A percentile compares a stretch with the other conserved stretches of the same genome.
phyloP scores from a whole-genome alignment of 306 rosid genomes.

The Prunus campanulata region DNA sequence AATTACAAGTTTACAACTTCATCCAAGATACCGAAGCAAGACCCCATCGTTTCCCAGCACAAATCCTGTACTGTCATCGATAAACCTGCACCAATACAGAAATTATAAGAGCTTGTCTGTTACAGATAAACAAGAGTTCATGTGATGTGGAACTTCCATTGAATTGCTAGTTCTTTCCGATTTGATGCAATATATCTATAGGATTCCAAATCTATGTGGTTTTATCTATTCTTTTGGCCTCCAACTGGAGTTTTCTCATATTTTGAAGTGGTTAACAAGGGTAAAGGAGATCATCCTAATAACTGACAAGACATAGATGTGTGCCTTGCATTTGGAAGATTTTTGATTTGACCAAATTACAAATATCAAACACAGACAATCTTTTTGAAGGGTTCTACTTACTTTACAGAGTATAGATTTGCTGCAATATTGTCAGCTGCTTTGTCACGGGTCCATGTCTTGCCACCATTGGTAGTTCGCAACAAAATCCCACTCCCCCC shows the following conservation, averaged over 20 bases:
- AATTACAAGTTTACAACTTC: constrained; percentile 34
- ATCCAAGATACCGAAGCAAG: constrained; percentile 92
- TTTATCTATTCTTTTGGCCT: neutral
- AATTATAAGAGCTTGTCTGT: constrained; percentile 15
- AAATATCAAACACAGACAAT: neutral
- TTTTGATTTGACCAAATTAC: neutral
- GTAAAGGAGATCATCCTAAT: neutral
- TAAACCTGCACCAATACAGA: constrained; percentile 52
- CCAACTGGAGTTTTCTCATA: neutral
- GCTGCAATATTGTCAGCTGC: constrained; percentile 98
- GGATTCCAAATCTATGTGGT: constrained; percentile 12
- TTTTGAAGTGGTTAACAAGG: constrained; percentile 4
- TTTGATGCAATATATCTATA: neutral
- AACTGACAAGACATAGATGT: neutral
- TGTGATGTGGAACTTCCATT: neutral
- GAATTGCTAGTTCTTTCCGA: neutral
- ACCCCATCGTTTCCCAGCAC: constrained; percentile 96
- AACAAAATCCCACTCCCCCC: constrained; percentile 95
- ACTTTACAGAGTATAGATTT: constrained; percentile 94
- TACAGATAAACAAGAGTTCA: constrained; percentile 1
- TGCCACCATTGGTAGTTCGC: constrained; percentile 90
- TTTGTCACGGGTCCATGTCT: constrained; percentile 92
- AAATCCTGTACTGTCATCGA: constrained; percentile 80
- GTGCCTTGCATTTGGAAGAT: constrained; percentile 13
- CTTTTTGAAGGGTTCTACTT: constrained; percentile 33